Base-by-base conservation (phyloP, 169 alveolate species). In the Babesia divergens region DNA sequence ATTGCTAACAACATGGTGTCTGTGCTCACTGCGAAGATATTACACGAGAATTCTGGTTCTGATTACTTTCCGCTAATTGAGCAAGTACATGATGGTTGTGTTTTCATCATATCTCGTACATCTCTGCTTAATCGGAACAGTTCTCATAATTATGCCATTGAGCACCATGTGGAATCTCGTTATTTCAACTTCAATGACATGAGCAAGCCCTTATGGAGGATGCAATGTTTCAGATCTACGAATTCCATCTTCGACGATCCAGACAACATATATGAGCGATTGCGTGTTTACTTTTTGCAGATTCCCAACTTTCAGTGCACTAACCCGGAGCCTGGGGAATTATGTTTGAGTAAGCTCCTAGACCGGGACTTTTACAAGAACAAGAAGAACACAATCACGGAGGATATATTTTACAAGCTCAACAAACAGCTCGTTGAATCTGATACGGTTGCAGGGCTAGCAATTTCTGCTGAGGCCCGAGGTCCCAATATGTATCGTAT, bases 151-250 rank as follows among this genome's bases (percentile, higher is more conserved):
- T 90, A 89, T 62, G 59, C 60, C 43, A 89, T 90, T 59, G 94
- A 90, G 65, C 89, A 83, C 37, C 56, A 67, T 37, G 69, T 90
- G 18, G 94, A 90, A 74, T 62, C 53, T 54, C 52, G 88, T 43
- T 89, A 77, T 62, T 69, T 90, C 65, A 79, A 83, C 49, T 68
- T 89, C 32, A 65, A 68, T 34, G 91, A 88, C 38, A 62, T 54
- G 69, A 74, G 71, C 13, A 68, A 79, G 44, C 86, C 91, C 32
- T 74, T 82, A 20, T 88, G 89, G 87, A 55, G 94, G 29, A 79
- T 90, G 90, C 92, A 90, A 72, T 85, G 93, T 82, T 90, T 89
- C 60, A 67, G 93, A 59, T 84, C 93, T 9, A 82, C 90, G 11
- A 89, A 84, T 32, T 84, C 92, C 42, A 82, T 90, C 37, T 90